These are phyloP conservation scores for Ceriops decandra DNA, from an alignment of 345 rosid genomes.

Conservation along the genomic window DNA sequence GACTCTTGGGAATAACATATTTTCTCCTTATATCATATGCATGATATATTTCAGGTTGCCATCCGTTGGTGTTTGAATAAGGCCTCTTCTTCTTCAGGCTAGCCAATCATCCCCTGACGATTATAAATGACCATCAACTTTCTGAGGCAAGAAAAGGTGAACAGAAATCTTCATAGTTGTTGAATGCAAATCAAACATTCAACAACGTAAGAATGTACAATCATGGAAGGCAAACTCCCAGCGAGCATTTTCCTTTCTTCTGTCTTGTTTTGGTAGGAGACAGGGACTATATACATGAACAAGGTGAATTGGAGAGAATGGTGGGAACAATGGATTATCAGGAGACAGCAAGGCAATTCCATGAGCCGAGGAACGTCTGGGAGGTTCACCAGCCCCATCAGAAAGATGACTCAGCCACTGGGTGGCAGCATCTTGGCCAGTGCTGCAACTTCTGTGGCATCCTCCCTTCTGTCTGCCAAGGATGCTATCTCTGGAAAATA, in stretches of 20 bases:
- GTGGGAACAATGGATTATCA: conserved; percentile 41
- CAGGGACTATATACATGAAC: conserved; percentile 13
- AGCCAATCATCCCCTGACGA: conserved; percentile 14
- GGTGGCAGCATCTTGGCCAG: conserved; percentile 46
- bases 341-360: conserved; percentile 49
- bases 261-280: conserved; percentile 22
- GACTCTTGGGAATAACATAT: no score
- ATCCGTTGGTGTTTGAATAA: conserved; percentile 20
- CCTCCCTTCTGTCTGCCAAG: conserved; percentile 56
- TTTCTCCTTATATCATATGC: no score
- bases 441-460: conserved; percentile 57
- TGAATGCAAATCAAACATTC: background rate
- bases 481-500: conserved; percentile 26
- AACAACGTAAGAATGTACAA: conserved; percentile 25
- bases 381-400: conserved; percentile 43
- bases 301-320: conserved; percentile 35
- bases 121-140: background rate
- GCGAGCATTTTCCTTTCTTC: background rate
- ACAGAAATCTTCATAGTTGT: background rate
- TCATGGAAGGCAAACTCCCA: conserved; percentile 22
- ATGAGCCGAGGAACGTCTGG: conserved; percentile 43
- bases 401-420: conserved; percentile 33
- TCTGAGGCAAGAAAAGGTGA: background rate
- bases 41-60: conserved; percentile 7
- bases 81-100: conserved; percentile 14